Conservation (phyloP, 768 basidiomycete species). For the Auricularia sp. region DNA sequence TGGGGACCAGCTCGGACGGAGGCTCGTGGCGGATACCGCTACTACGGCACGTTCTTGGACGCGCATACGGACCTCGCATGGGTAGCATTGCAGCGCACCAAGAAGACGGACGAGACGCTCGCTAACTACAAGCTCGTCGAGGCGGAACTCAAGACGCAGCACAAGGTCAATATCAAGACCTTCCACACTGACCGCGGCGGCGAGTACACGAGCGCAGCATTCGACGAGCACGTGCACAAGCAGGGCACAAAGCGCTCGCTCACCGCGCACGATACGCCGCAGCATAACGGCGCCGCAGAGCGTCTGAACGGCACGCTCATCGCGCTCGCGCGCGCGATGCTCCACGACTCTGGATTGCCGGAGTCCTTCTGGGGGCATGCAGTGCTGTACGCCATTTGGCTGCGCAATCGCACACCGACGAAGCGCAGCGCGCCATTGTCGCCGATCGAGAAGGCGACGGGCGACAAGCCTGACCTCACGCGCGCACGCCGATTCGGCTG, state of each 20-base stretch:
- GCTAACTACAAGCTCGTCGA: too few relatives aligned
- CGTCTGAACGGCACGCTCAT: slow-evolving; percentile 14
- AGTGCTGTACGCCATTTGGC: slow-evolving; percentile 5
- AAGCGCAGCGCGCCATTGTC: slow-evolving; percentile 11
- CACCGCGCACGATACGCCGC: slow-evolving; percentile 6
- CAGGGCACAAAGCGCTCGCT: too few relatives aligned
- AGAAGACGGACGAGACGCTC: too few relatives aligned
- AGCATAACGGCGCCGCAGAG: slow-evolving; percentile 4
- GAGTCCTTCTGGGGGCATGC: slow-evolving; percentile 12
- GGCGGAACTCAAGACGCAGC: slow-evolving; percentile 7
- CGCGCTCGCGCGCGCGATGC: slow-evolving; percentile 13
- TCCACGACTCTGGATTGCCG: slow-evolving; percentile 7
- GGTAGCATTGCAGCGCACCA: too few relatives aligned
- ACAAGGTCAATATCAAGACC: slow-evolving; percentile 15
- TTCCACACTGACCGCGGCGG: slow-evolving; percentile 4
- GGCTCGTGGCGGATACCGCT: too few relatives aligned
- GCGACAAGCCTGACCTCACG: slow-evolving; percentile 19
- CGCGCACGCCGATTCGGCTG: slow-evolving; percentile 15
- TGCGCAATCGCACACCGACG: slow-evolving; percentile 12
- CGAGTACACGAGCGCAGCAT: too few relatives aligned
- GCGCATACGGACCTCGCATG: too few relatives aligned
- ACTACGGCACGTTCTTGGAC: too few relatives aligned
- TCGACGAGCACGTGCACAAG: too few relatives aligned
- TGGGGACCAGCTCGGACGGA: too few relatives aligned
- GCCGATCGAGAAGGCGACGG: slow-evolving; percentile 15